Conservation (phyloP, 1,284 basidiomycete genomes). For the Moniliella sp. region DNA sequence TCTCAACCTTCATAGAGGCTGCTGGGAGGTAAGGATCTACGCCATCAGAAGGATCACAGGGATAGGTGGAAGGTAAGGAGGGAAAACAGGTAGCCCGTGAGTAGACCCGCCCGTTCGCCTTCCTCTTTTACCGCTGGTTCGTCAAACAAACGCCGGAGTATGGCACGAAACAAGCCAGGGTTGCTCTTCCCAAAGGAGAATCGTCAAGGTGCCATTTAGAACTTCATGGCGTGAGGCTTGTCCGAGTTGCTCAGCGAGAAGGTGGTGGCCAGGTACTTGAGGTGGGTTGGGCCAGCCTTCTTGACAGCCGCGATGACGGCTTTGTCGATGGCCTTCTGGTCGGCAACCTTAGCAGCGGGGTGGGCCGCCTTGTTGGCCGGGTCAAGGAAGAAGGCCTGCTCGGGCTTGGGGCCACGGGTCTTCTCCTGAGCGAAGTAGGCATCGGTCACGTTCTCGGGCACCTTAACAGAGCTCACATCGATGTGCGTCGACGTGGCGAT, state of each 20-base stretch:
- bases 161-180: too few relatives aligned
- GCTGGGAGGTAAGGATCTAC: too few relatives aligned
- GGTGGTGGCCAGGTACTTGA: constrained; percentile 77
- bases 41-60: too few relatives aligned
- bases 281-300: constrained; percentile 63
- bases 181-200: too few relatives aligned
- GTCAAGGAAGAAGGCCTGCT: constrained; percentile 86
- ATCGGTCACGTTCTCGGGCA: constrained; percentile 74
- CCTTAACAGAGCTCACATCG: constrained; percentile 55
- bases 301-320: constrained; percentile 64
- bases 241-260: constrained; percentile 87
- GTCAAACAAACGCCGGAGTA: too few relatives aligned
- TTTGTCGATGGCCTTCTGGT: constrained; percentile 78
- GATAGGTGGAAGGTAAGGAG: too few relatives aligned
- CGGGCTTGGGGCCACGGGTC: constrained; percentile 62
- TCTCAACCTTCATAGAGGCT: too few relatives aligned
- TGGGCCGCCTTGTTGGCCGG: constrained; percentile 72
- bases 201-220: too few relatives aligned
- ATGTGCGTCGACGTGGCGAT: constrained; percentile 94
- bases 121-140: too few relatives aligned
- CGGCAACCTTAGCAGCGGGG: constrained; percentile 70
- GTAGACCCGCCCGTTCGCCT: too few relatives aligned
- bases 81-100: too few relatives aligned
- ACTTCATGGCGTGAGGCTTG: constrained; percentile 64
- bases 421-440: constrained; percentile 50